A percentile compares a stretch with the other conserved stretches of the same genome.
Evolutionary conservation across 441 rosid species (phyloP).

Genomic region (Erodium moschatum): DNA sequence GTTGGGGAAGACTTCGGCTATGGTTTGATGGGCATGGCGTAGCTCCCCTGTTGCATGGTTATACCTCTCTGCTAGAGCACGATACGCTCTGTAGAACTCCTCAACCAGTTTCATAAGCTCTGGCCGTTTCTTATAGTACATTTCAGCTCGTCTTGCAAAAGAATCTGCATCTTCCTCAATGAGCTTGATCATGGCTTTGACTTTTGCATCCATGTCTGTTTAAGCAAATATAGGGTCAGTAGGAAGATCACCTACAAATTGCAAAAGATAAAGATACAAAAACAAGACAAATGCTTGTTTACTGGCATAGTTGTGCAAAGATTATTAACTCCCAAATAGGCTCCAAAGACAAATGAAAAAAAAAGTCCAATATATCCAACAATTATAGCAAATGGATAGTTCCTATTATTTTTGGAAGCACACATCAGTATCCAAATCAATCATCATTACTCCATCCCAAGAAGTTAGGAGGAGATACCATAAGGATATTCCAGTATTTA

Average conservation of each 20-base stretch:
- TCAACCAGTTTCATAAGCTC: conserved; percentile 72
- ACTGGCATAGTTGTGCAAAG: conserved; percentile 1
- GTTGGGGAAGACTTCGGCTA: conserved; percentile 61
- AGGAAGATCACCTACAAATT: conserved; percentile 14
- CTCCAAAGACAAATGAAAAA: neutral
- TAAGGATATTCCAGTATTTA: neutral
- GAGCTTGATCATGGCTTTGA: conserved; percentile 69
- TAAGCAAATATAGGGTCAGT: conserved; percentile 16
- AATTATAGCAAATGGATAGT: neutral
- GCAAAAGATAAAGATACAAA: neutral
- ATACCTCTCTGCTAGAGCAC: conserved; percentile 74
- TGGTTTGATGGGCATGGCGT: conserved; percentile 60
- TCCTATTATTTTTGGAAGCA: neutral
- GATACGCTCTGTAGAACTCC: conserved; percentile 73
- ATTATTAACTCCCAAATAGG: neutral
- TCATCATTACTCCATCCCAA: neutral
- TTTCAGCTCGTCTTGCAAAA: conserved; percentile 73
- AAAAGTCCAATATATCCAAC: neutral
- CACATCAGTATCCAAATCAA: neutral
- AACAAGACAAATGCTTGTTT: neutral
- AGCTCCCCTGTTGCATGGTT: conserved; percentile 65
- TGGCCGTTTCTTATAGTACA: conserved; percentile 79
- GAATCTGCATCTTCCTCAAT: conserved; percentile 81
- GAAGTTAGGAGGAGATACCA: neutral
- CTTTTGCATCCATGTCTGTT: conserved; percentile 69